Percentiles rank a stretch among this genome's conserved stretches.
Evolutionary conservation across 2,329 filamentous ascomycete species (phyloP).

Genomic region (Westerdykella sp.): DNA sequence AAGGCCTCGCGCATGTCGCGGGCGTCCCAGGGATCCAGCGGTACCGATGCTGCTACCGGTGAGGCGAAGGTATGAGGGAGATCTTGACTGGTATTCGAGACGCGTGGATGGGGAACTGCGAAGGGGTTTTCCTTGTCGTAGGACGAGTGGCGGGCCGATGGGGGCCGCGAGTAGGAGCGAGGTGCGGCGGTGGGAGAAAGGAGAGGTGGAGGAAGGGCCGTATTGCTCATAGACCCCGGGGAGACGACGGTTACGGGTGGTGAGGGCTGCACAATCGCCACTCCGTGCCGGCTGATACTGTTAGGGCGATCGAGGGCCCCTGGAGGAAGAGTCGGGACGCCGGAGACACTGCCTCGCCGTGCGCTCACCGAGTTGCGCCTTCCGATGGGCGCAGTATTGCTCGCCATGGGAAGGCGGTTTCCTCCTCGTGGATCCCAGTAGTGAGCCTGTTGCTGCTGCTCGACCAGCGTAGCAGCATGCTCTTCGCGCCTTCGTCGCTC

Average conservation of each 20-base stretch:
- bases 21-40: slow-evolving; percentile 21
- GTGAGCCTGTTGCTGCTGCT: slow-evolving; percentile 16
- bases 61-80: slow-evolving; percentile 8
- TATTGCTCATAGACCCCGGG: slow-evolving; percentile 10
- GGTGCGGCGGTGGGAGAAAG: slow-evolving; percentile 10
- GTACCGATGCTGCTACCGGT: not conserved
- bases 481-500: slow-evolving; percentile 24
- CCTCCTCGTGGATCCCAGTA: slow-evolving; percentile 23
- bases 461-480: slow-evolving; percentile 9
- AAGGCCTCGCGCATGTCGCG: slow-evolving; percentile 16
- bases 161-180: slow-evolving; percentile 7
- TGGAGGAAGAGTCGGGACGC: slow-evolving; percentile 6
- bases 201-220: slow-evolving; percentile 9
- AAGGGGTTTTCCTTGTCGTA: slow-evolving; percentile 14
- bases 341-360: slow-evolving; percentile 17
- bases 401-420: slow-evolving; percentile 5
- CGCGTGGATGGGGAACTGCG: not conserved
- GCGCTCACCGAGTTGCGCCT: slow-evolving; percentile 12
- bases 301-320: slow-evolving; percentile 10
- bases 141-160: slow-evolving; percentile 19
- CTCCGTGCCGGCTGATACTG: slow-evolving; percentile 11
- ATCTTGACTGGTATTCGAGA: slow-evolving; percentile 4
- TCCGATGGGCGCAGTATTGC: slow-evolving; percentile 4
- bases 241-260: slow-evolving; percentile 10
- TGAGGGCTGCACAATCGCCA: slow-evolving; percentile 19